Base-by-base conservation (phyloP, 2,329 filamentous ascomycete species). In the Pseudopithomyces maydicus region DNA sequence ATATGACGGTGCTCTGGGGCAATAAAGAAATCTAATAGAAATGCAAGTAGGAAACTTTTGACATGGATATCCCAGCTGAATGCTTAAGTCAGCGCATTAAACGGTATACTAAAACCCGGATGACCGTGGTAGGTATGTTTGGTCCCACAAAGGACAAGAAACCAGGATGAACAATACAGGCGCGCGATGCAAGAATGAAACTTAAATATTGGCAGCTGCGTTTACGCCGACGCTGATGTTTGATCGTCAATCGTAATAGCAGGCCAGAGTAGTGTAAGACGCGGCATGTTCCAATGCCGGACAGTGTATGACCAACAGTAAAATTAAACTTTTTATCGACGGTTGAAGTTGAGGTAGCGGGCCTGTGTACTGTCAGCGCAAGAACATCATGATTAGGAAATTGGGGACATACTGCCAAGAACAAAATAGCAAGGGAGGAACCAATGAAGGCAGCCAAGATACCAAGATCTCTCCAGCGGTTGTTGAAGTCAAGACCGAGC, bases 391-490 rank as follows among this genome's bases (percentile, higher is more conserved):
- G 11, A 19, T 12, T 19, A n/a, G 15, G 19, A 17, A 32, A 29
- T 8, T 10, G 12, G 2, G 29, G 61, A 77, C 80, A 81, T 72
- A 83, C 81, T 38, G 81, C 84, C 52, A 87, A 56, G 65, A 88
- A 86, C 58, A 88, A 66, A 47, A 88, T 77, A 19, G 90, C 83
- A 67, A 95, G 70, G 74, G 96, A 96, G 70, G 88, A 92, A 14
- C 78, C 90, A 52, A 96, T 83, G 69, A 92, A 96, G 1, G 88
- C 89, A 32, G 84, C 65, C 64, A 88, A 89, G 59, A 96, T 96
- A 1, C 91, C 92, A 55, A 95, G 61, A 65, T 97, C 91, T 54
- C 92, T 84, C 92, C 92, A 96, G 15, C 92, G 80, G 62, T 90
- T 77, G 42, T 79, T 78, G 66, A 88, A 96, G 2, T 78, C 79